Conservation (phyloP, 2,329 filamentous ascomycete genomes). For the Arthrobotrys entomopaga region DNA sequence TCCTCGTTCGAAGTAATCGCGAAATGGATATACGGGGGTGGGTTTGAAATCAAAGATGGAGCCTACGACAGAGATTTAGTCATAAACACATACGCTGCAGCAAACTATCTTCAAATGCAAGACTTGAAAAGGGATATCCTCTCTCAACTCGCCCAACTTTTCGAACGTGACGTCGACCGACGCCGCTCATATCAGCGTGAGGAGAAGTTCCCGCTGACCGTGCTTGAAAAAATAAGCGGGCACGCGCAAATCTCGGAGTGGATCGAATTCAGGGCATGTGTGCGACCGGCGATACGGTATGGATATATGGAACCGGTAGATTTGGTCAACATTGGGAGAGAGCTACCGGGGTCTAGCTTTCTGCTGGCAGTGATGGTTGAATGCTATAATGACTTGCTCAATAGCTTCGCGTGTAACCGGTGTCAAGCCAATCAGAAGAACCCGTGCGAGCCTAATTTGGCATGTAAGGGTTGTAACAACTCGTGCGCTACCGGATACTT, state of each 20-base stretch:
- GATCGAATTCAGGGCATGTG: conserved; percentile 1
- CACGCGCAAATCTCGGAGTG: not conserved
- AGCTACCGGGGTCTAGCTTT: not conserved
- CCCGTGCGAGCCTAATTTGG: not conserved
- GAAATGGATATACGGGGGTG: conserved; percentile 7
- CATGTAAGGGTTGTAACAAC: not conserved
- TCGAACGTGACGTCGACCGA: not conserved
- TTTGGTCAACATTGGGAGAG: not conserved
- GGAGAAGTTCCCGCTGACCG: not conserved
- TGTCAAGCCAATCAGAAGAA: conserved; percentile 1
- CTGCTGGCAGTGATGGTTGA: conserved; percentile 4
- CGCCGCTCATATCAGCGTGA: too few relatives aligned
- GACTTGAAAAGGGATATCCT: conserved; percentile 1
- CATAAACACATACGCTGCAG: not conserved
- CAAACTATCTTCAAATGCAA: conserved; percentile 21
- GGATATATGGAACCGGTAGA: not conserved
- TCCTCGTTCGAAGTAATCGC: not conserved
- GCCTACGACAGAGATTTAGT: not conserved
- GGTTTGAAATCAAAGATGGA: not conserved
- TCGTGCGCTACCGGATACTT: not conserved
- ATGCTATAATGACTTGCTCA: conserved; percentile 5
- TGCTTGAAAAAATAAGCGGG: not conserved
- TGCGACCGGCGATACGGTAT: not conserved
- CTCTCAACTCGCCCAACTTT: not conserved
- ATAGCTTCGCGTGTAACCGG: not conserved